Evolutionary conservation across 2,329 filamentous ascomycete species (phyloP).

Genomic region (Phaeosphaeria sp.): DNA sequence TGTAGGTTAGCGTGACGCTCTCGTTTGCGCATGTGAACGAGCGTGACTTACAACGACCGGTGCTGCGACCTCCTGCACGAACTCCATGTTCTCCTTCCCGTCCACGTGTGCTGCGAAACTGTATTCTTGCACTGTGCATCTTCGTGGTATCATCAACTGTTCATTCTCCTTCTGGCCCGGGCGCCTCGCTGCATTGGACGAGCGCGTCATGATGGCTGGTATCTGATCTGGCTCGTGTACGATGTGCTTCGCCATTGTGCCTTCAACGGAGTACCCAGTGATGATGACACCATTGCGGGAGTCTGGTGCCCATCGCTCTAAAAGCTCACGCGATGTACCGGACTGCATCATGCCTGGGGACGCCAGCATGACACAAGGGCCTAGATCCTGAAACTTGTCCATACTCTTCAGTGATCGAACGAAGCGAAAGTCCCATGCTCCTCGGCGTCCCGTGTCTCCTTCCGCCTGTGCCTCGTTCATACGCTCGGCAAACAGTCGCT

Average conservation of each 20-base stretch:
- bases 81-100: slow-evolving; percentile 92
- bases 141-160: slow-evolving; percentile 86
- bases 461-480: slow-evolving; percentile 89
- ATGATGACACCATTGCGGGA: slow-evolving; percentile 98
- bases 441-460: slow-evolving; percentile 75
- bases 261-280: slow-evolving; percentile 97
- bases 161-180: slow-evolving; percentile 74
- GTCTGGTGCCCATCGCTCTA: slow-evolving; percentile 95
- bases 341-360: slow-evolving; percentile 99
- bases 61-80: slow-evolving; percentile 91
- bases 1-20: slow-evolving; percentile 5
- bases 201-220: slow-evolving; percentile 82
- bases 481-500: slow-evolving; percentile 87
- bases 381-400: slow-evolving; percentile 94
- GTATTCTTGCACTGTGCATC: slow-evolving; percentile 92
- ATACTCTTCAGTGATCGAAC: slow-evolving; percentile 91
- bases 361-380: slow-evolving; percentile 95
- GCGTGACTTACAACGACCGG: slow-evolving; percentile 81
- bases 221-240: slow-evolving; percentile 96
- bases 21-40: background rate
- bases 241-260: slow-evolving; percentile 96
- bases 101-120: slow-evolving; percentile 98
- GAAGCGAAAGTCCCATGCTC: slow-evolving; percentile 96
- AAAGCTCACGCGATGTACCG: slow-evolving; percentile 87
- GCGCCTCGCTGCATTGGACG: slow-evolving; percentile 61